phyloP scores from a whole-genome alignment of 495 filamentous ascomycete species.

The Aspergillus ellipticus region DNA sequence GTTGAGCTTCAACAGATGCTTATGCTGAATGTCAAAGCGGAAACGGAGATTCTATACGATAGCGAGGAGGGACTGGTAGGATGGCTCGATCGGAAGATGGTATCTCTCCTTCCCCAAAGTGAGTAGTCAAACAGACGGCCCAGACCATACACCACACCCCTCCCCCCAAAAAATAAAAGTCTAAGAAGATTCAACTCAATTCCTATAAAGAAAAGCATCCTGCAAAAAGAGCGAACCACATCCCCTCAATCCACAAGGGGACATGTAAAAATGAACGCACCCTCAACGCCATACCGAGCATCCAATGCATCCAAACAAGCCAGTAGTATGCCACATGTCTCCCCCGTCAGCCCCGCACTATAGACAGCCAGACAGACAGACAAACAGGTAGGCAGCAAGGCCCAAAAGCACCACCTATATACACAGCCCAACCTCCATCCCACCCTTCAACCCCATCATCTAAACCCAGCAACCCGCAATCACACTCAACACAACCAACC shows the following conservation, averaged over 20 bases:
- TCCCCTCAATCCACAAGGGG: neutral
- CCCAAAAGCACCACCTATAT: neutral
- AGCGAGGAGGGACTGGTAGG: slow-evolving; percentile 51
- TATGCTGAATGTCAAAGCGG: slow-evolving; percentile 79
- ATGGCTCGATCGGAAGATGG: slow-evolving; percentile 58
- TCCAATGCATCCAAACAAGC: slow-evolving; percentile 5
- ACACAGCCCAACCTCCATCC: slow-evolving; percentile 29
- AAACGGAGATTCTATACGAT: slow-evolving; percentile 79
- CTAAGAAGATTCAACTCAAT: neutral
- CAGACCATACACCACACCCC: neutral
- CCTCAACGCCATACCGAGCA: slow-evolving; percentile 21
- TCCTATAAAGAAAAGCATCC: neutral
- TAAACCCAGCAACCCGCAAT: neutral
- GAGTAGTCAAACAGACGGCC: neutral
- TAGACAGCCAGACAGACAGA: neutral
- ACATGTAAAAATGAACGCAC: too few relatives aligned
- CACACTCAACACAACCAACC: slow-evolving; percentile 6
- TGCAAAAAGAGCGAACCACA: neutral
- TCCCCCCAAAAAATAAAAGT: neutral
- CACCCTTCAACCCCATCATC: slow-evolving; percentile 21
- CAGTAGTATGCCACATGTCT: neutral
- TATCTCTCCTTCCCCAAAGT: neutral
- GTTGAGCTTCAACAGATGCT: slow-evolving; percentile 81
- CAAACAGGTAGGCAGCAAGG: neutral
- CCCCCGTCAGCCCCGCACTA: neutral